phyloP scores from a whole-genome alignment of 75 land plant species.

The Selaginella moellendorffii region DNA sequence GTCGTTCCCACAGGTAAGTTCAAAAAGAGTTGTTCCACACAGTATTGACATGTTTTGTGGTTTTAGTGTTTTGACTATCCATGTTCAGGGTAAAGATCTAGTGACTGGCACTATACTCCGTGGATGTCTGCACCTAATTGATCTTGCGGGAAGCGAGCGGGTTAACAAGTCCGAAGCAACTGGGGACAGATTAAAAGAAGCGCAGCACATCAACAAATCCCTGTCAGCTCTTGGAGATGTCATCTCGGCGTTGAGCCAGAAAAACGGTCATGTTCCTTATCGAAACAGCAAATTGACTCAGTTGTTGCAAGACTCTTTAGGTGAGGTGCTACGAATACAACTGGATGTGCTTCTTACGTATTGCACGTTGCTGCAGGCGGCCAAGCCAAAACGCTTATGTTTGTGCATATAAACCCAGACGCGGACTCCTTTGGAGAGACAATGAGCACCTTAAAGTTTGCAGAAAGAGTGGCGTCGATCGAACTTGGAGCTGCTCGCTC shows the following conservation, averaged over 20 bases:
- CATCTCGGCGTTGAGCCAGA: slow-evolving; percentile 48
- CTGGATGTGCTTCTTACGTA: neutral
- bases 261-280: slow-evolving; percentile 43
- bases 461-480: slow-evolving; percentile 49
- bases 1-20: slow-evolving; percentile 70
- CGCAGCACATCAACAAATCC: slow-evolving; percentile 57
- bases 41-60: slow-evolving; percentile 2
- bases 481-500: slow-evolving; percentile 57
- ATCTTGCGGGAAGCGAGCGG: slow-evolving; percentile 87
- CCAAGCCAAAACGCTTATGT: slow-evolving; percentile 59
- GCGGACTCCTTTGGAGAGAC: slow-evolving; percentile 42
- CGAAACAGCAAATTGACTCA: slow-evolving; percentile 70
- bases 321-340: too few species aligned
- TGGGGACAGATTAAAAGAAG: slow-evolving; percentile 57
- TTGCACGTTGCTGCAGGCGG: slow-evolving; percentile 28
- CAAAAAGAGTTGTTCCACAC: neutral
- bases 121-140: slow-evolving; percentile 81
- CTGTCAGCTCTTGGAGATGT: slow-evolving; percentile 63
- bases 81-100: slow-evolving; percentile 64
- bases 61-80: slow-evolving; percentile 67
- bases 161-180: slow-evolving; percentile 62
- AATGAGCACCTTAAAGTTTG: slow-evolving; percentile 60
- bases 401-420: slow-evolving; percentile 61
- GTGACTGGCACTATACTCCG: slow-evolving; percentile 49
- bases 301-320: slow-evolving; percentile 57